Percentiles rank a stretch among this genome's conserved stretches.
Evolutionary conservation across 2,329 filamentous ascomycete species (phyloP).

Genomic region (Acarospora socialis): DNA sequence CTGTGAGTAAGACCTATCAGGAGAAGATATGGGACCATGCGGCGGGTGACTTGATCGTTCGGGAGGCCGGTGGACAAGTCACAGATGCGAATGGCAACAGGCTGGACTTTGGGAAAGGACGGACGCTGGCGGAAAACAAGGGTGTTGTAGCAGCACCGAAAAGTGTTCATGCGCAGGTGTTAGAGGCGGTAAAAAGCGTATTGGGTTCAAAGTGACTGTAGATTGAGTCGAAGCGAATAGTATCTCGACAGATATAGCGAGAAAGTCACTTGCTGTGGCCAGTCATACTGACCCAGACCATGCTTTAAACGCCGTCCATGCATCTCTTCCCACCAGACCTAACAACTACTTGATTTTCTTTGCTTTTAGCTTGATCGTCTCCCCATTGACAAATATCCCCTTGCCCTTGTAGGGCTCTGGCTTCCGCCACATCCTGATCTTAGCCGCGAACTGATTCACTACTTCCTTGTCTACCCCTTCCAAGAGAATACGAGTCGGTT

Average conservation of each 20-base stretch:
- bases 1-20: conserved; percentile 73
- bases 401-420: conserved; percentile 99
- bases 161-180: conserved; percentile 59
- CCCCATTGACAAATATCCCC: conserved; percentile 94
- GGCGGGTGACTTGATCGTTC: conserved; percentile 82
- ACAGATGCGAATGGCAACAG: conserved; percentile 76
- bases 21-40: conserved; percentile 99
- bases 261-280: no score
- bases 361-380: conserved; percentile 95
- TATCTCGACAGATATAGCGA: no score
- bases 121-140: conserved; percentile 81
- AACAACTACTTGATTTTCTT: conserved; percentile 98
- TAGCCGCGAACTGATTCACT: conserved; percentile 81
- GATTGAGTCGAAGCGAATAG: no score
- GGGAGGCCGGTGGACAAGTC: conserved; percentile 84
- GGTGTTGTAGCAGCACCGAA: conserved; percentile 81
- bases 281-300: no score
- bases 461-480: conserved; percentile 78
- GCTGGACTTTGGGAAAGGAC: conserved; percentile 73
- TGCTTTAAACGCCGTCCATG: no score
- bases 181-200: conserved; percentile 71
- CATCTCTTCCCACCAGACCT: no score
- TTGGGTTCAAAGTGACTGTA: conserved; percentile 35
- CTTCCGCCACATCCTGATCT: conserved; percentile 73
- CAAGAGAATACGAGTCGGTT: conserved; percentile 79